Conservation (phyloP, 768 basidiomycete genomes). For the Rhodotorula taiwanensis region DNA sequence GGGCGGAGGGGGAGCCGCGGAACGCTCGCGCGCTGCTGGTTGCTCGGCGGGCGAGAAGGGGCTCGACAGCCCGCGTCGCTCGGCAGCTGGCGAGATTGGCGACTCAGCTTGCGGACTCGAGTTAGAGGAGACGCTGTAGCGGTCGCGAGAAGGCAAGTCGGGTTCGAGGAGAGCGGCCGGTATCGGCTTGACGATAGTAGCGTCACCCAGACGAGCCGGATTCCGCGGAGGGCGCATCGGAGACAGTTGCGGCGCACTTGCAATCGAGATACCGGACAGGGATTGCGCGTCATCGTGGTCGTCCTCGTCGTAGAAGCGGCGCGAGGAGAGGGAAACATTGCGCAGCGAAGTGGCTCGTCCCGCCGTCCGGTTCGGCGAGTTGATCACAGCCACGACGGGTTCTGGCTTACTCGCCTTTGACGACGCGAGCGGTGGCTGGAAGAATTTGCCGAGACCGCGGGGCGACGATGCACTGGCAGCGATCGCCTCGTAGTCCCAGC, state of each 20-base stretch:
- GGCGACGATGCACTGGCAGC: not conserved
- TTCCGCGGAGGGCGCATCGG: slow-evolving; percentile 17
- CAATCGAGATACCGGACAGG: slow-evolving; percentile 10
- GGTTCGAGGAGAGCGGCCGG: too few relatives aligned
- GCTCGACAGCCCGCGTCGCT: not conserved
- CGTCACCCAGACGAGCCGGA: slow-evolving; percentile 13
- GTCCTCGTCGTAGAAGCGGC: not conserved
- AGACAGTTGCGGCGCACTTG: slow-evolving; percentile 33
- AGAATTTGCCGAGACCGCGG: slow-evolving; percentile 3
- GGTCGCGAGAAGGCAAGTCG: too few relatives aligned
- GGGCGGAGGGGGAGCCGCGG: not conserved
- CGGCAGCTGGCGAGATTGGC: too few relatives aligned
- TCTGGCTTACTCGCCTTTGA: slow-evolving; percentile 2
- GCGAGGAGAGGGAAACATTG: not conserved
- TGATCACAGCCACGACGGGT: not conserved
- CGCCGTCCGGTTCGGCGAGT: not conserved
- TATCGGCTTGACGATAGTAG: too few relatives aligned
- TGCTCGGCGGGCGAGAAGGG: slow-evolving; percentile 3
- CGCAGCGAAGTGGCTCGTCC: slow-evolving; percentile 1
- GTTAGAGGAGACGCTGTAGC: too few relatives aligned
- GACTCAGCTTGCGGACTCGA: too few relatives aligned
- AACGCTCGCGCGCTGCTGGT: not conserved
- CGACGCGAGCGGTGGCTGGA: slow-evolving; percentile 24
- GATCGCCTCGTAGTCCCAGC: slow-evolving; percentile 7
- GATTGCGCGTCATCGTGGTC: slow-evolving; percentile 11